Conservation (phyloP, 2,329 filamentous ascomycete species). For the Fusarium nodosum region DNA sequence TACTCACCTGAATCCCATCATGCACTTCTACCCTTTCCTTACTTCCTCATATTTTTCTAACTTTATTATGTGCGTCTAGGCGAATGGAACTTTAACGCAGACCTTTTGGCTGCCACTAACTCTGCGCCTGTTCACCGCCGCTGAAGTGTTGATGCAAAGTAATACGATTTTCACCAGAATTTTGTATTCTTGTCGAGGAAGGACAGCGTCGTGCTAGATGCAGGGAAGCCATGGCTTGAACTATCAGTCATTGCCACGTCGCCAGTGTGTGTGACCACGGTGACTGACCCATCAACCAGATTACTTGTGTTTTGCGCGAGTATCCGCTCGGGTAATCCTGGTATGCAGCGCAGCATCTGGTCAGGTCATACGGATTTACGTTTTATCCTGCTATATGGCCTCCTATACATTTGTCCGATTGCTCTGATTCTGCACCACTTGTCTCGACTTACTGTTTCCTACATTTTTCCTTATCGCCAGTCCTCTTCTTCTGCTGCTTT, state of each 20-base stretch:
- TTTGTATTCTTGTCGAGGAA: background rate
- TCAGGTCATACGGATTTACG: constrained; percentile 10
- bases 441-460: constrained; percentile 35
- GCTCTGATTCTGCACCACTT: constrained; percentile 14
- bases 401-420: constrained; percentile 1
- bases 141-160: constrained; percentile 13
- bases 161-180: background rate
- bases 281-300: constrained; percentile 12
- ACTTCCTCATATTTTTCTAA: constrained; percentile 41
- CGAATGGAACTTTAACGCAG: constrained; percentile 62
- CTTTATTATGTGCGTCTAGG: constrained; percentile 50
- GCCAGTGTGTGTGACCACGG: constrained; percentile 6
- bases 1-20: background rate
- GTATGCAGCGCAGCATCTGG: constrained; percentile 16
- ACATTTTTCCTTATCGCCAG: constrained; percentile 30
- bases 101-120: constrained; percentile 41
- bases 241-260: background rate
- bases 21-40: background rate
- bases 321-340: constrained; percentile 17
- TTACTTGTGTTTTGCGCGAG: constrained; percentile 13
- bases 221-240: background rate
- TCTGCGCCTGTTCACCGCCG: constrained; percentile 45
- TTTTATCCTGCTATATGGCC: constrained; percentile 7
- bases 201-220: background rate
- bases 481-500: constrained; percentile 22